Base-by-base conservation (phyloP, 2,329 filamentous ascomycete species). In the Thelonectria olida region DNA sequence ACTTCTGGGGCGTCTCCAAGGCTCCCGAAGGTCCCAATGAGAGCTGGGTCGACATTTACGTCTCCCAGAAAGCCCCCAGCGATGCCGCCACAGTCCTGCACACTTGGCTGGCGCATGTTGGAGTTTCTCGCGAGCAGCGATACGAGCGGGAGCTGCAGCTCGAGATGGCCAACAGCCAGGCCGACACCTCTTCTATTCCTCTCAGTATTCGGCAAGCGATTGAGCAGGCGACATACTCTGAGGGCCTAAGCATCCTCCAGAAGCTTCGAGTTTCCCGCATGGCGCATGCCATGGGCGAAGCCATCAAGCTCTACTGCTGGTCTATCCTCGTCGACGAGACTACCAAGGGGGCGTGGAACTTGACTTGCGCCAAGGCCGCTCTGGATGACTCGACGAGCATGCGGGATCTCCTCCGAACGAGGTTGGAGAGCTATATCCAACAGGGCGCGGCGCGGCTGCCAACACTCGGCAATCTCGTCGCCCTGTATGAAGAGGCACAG, bases 1-100 rank as follows among this genome's bases (percentile, higher is more conserved):
- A 53, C 34, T 63, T 63, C 31, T 63, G 61, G 61, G 61, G 58
- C 54, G 61, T 63, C 15, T 52, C 58, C 27, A 61, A 61, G 17
- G 38, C 45, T 3, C 38, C 44, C 7, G 51, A 55, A 9, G 55
- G 49, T 7, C 7, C 23, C 5, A 25, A 20, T 15, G 51, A 45
- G n/a, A 39, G 17, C 23, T 58, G 36, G 15, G 38, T 61, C 7
- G 61, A 63, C 42, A 61, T 63, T 7, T 63, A 50, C 38, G 41
- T 62, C 39, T 58, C 53, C 4, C 50, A 58, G 31, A 63, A 61
- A 13, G 58, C 61, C 6, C 44, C 61, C 4, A 49, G 59, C 12
- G 61, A 61, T 27, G 53, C 53, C 17, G 53, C 58, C 19, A 49
- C 49, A 2, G 42, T 63, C 38, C 61, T 63, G 9, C 61, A 63